Percentiles rank a stretch among this genome's conserved stretches.
phyloP scores from a whole-genome alignment of 495 filamentous ascomycete genomes.

The Hyaloscypha hepaticicola region DNA sequence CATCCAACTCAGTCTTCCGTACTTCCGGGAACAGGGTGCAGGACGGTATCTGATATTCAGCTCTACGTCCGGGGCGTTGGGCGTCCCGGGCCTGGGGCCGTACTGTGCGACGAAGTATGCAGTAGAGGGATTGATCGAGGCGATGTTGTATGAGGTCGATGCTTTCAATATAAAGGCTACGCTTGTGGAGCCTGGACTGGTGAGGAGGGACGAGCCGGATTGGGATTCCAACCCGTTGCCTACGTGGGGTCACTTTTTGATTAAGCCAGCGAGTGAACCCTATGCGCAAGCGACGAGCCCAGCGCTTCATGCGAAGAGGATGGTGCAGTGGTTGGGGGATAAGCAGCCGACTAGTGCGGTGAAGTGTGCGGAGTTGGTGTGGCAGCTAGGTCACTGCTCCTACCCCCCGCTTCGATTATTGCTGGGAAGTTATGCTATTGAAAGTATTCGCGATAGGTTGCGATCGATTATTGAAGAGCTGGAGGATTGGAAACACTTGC shows the following conservation, averaged over 20 bases:
- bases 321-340: slow-evolving; percentile 94
- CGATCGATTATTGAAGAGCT: slow-evolving; percentile 92
- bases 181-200: slow-evolving; percentile 86
- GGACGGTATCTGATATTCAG: slow-evolving; percentile 93
- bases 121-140: slow-evolving; percentile 90
- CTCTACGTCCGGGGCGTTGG: slow-evolving; percentile 82
- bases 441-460: slow-evolving; percentile 87
- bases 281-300: slow-evolving; percentile 77
- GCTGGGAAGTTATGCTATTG: slow-evolving; percentile 89
- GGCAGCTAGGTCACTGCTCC: slow-evolving; percentile 91
- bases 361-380: slow-evolving; percentile 92
- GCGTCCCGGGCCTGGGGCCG: slow-evolving; percentile 86
- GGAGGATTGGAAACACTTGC: slow-evolving; percentile 86
- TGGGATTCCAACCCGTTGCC: slow-evolving; percentile 54
- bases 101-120: slow-evolving; percentile 98
- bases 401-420: slow-evolving; percentile 85
- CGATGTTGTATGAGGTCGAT: slow-evolving; percentile 92
- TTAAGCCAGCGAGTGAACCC: slow-evolving; percentile 79
- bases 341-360: slow-evolving; percentile 89
- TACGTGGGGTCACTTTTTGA: slow-evolving; percentile 86
- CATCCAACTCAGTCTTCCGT: slow-evolving; percentile 81
- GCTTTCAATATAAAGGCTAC: slow-evolving; percentile 89
- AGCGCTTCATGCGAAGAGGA: slow-evolving; percentile 83
- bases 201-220: slow-evolving; percentile 69
- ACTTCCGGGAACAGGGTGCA: slow-evolving; percentile 72